These are phyloP conservation scores for Pachyrhizus erosus DNA, from an alignment of 306 rosid species.

Conservation along the genomic window DNA sequence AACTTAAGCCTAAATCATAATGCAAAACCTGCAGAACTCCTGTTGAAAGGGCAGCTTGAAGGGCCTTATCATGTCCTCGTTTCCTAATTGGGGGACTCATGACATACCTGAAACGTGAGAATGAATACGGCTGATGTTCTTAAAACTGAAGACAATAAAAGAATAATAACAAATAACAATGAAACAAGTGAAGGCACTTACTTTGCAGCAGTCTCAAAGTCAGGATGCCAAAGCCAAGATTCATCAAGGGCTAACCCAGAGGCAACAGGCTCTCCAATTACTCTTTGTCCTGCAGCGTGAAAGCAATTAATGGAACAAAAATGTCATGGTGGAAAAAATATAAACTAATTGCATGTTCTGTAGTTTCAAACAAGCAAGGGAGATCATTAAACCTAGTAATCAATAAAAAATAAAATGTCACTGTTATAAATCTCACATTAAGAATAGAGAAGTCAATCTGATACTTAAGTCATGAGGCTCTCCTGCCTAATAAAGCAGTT, in stretches of 20 bases:
- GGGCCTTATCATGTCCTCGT: conserved; percentile 86
- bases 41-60: conserved; percentile 86
- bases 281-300: conserved; percentile 73
- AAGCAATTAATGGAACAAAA: conserved; percentile 30
- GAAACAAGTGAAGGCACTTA: conserved; percentile 45
- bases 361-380: not conserved
- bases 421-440: not conserved
- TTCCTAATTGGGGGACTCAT: conserved; percentile 97
- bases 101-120: conserved; percentile 75
- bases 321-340: not conserved
- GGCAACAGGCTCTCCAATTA: conserved; percentile 86
- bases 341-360: not conserved
- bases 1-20: conserved; percentile 34
- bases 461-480: not conserved
- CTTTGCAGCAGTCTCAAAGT: conserved; percentile 86
- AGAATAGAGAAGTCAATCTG: not conserved
- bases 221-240: conserved; percentile 92
- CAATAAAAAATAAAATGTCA: conserved; percentile 9
- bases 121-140: conserved; percentile 29
- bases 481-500: not conserved
- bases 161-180: conserved; percentile 32
- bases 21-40: conserved; percentile 83
- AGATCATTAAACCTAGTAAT: conserved; percentile 11
- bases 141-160: conserved; percentile 28
- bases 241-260: conserved; percentile 92